Conservation (phyloP, 305 asterid genomes). For the Lippia alba region DNA sequence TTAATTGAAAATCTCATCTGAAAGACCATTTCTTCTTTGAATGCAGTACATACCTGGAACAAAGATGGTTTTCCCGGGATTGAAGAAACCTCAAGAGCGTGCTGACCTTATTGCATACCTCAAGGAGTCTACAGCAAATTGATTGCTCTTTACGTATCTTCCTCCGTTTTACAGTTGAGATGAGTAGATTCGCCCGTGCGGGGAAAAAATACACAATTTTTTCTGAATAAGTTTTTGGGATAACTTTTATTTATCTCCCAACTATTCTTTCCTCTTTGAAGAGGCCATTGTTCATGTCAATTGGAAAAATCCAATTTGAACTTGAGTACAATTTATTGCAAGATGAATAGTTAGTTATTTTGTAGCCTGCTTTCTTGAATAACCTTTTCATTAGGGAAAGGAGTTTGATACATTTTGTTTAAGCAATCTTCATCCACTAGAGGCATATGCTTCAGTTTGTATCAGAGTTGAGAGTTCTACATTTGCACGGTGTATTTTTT, state of each 20-base stretch:
- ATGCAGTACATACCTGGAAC: constrained; percentile 66
- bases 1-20: not conserved
- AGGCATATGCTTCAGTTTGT: not conserved
- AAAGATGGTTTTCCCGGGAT: constrained; percentile 72
- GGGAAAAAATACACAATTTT: constrained; percentile 8
- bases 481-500: not conserved
- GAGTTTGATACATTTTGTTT: not conserved
- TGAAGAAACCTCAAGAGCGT: constrained; percentile 69
- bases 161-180: constrained; percentile 43
- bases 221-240: constrained; percentile 36
- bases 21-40: not conserved
- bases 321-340: constrained; percentile 5
- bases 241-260: constrained; percentile 16
- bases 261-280: constrained; percentile 32
- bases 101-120: constrained; percentile 70
- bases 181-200: constrained; percentile 32
- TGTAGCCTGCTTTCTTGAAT: not conserved
- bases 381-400: not conserved
- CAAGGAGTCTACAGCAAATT: constrained; percentile 49
- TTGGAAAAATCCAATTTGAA: constrained; percentile 33
- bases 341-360: constrained; percentile 7
- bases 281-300: constrained; percentile 35
- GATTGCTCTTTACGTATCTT: constrained; percentile 3
- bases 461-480: not conserved
- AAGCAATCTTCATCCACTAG: not conserved